Evolutionary conservation across 164 flowering plant species (phyloP).

Genomic region (Buxus sempervirens): DNA sequence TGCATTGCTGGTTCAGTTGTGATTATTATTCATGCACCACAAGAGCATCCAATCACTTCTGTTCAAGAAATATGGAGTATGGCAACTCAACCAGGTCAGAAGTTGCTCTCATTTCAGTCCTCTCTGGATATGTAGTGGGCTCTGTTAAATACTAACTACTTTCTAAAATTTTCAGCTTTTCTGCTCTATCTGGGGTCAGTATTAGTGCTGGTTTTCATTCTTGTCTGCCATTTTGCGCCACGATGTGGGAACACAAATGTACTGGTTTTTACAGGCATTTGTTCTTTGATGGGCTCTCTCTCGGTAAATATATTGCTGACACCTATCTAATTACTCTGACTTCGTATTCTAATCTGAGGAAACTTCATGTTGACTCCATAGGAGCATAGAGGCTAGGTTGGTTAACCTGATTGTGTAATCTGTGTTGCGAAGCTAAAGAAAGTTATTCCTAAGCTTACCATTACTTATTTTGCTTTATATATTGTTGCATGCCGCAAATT

Average conservation of each 20-base stretch:
- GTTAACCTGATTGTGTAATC: too few relatives aligned
- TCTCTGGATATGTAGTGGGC: not conserved
- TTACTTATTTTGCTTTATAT: too few relatives aligned
- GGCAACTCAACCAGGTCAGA: conserved; percentile 73
- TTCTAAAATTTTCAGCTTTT: conserved; percentile 55
- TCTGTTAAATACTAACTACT: conserved; percentile 6
- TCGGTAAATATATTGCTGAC: conserved; percentile 40
- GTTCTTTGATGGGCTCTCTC: conserved; percentile 91
- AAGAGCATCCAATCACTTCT: conserved; percentile 62
- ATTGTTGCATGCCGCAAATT: too few relatives aligned
- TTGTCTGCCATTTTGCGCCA: conserved; percentile 64
- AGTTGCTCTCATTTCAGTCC: not conserved
- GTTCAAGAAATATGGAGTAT: conserved; percentile 76
- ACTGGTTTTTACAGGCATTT: conserved; percentile 73
- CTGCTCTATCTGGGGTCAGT: conserved; percentile 70
- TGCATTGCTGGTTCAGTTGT: conserved; percentile 76
- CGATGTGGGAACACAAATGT: conserved; percentile 66
- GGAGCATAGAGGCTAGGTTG: not conserved
- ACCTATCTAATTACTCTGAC: not conserved
- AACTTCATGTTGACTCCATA: not conserved
- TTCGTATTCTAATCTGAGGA: not conserved
- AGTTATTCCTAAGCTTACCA: too few relatives aligned
- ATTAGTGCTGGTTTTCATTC: conserved; percentile 56
- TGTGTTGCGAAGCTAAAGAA: too few relatives aligned
- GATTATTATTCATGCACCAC: conserved; percentile 88